phyloP scores from a whole-genome alignment of 108 stramenopile genomes.

The Skeletonema marinoi region DNA sequence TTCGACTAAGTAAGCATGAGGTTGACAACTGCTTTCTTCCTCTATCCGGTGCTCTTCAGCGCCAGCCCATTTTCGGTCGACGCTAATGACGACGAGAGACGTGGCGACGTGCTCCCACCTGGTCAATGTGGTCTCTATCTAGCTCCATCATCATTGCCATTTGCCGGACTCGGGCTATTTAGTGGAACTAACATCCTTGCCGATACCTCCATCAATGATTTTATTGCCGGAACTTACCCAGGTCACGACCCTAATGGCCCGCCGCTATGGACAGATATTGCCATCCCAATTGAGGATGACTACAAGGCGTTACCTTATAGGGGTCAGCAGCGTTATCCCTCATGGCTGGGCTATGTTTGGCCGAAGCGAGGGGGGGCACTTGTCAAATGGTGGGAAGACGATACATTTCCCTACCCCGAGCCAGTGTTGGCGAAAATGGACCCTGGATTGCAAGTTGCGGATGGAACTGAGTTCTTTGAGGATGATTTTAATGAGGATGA shows the following conservation, averaged over 20 bases:
- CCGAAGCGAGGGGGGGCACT: slow-evolving; percentile 15
- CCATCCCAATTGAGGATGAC: slow-evolving; percentile 53
- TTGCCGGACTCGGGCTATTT: slow-evolving; percentile 41
- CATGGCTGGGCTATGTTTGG: slow-evolving; percentile 56
- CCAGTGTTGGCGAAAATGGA: slow-evolving; percentile 16
- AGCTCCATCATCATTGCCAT: slow-evolving; percentile 44
- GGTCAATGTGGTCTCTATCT: slow-evolving; percentile 42
- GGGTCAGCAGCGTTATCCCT: slow-evolving; percentile 49
- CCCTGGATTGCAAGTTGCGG: slow-evolving; percentile 26
- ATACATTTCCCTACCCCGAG: slow-evolving; percentile 16
- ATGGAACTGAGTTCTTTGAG: slow-evolving; percentile 29
- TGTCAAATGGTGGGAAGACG: slow-evolving; percentile 4
- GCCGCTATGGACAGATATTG: slow-evolving; percentile 46
- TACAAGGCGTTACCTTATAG: slow-evolving; percentile 57
- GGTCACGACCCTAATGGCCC: slow-evolving; percentile 4
- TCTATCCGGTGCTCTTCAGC: neutral
- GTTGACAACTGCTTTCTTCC: neutral
- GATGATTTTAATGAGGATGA: slow-evolving; percentile 15
- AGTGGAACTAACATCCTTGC: slow-evolving; percentile 26
- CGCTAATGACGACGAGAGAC: neutral
- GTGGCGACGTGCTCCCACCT: neutral
- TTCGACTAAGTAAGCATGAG: neutral
- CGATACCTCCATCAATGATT: slow-evolving; percentile 10
- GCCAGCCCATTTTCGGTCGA: no score
- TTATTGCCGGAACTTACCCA: slow-evolving; percentile 25